phyloP scores from a whole-genome alignment of 2,329 filamentous ascomycete genomes.

The Torrubiellomyces zombiae region DNA sequence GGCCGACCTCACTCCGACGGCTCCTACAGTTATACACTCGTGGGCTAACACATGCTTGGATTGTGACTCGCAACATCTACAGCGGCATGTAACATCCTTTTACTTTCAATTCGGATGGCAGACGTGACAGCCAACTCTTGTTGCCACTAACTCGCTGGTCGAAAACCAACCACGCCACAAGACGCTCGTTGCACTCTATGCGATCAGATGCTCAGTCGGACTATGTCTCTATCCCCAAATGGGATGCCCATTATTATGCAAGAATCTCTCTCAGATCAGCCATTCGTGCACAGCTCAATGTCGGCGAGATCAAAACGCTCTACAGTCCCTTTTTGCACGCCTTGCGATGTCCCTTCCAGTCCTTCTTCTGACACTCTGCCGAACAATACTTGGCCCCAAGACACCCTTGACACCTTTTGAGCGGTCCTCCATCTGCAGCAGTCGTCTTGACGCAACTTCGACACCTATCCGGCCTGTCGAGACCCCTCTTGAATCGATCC shows the following conservation, averaged over 20 bases:
- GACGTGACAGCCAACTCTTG: not conserved
- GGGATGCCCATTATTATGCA: not conserved
- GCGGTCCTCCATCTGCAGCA: conserved; percentile 10
- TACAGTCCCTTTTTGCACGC: conserved; percentile 29
- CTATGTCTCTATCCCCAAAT: not conserved
- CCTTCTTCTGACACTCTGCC: conserved; percentile 31
- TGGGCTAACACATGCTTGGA: too few relatives aligned
- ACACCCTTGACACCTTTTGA: conserved; percentile 30
- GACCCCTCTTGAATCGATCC: conserved; percentile 1
- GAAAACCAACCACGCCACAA: too few relatives aligned
- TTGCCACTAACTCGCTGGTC: not conserved
- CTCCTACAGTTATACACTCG: too few relatives aligned
- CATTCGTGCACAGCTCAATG: conserved; percentile 26
- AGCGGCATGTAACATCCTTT: too few relatives aligned
- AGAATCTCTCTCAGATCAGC: not conserved
- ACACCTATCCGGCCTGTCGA: conserved; percentile 13
- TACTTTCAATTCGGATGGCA: too few relatives aligned
- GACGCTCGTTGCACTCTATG: too few relatives aligned
- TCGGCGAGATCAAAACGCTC: conserved; percentile 28
- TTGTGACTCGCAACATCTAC: too few relatives aligned
- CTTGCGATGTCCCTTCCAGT: conserved; percentile 34
- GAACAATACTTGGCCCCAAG: conserved; percentile 31
- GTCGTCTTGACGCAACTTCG: conserved; percentile 19
- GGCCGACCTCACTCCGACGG: not conserved
- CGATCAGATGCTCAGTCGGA: too few relatives aligned